A percentile compares a stretch with the other conserved stretches of the same genome.
phyloP scores from a whole-genome alignment of 1,284 basidiomycete species.

The Fomitopsis pinicola region DNA sequence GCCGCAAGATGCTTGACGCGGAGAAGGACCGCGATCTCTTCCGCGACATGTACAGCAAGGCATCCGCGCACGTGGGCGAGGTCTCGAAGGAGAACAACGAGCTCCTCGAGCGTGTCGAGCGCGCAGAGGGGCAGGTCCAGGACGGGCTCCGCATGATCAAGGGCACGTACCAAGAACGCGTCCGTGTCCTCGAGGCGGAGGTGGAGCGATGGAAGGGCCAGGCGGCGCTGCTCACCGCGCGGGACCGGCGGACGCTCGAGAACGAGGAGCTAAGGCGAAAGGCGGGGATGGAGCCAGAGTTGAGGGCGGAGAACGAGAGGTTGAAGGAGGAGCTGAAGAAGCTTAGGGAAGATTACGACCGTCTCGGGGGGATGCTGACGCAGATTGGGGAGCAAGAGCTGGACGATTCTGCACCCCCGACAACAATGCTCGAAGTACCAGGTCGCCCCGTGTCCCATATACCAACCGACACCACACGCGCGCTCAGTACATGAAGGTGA shows the following conservation, averaged over 20 bases:
- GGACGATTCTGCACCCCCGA: constrained; percentile 7
- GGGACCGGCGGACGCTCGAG: constrained; percentile 41
- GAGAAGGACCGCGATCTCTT: constrained; percentile 24
- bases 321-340: constrained; percentile 19
- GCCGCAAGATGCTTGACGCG: constrained; percentile 17
- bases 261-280: constrained; percentile 53
- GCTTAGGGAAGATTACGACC: constrained; percentile 19
- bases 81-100: constrained; percentile 43
- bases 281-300: constrained; percentile 48
- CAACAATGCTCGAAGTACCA: background rate
- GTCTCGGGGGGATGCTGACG: constrained; percentile 18
- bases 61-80: constrained; percentile 19
- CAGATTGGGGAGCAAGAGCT: constrained; percentile 19
- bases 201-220: constrained; percentile 39
- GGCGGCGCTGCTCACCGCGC: constrained; percentile 45
- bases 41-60: constrained; percentile 19
- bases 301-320: constrained; percentile 23
- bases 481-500: background rate
- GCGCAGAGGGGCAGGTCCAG: constrained; percentile 48
- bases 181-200: constrained; percentile 46
- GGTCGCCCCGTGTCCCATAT: background rate
- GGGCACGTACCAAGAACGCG: constrained; percentile 40
- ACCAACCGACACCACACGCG: background rate
- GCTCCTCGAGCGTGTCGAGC: constrained; percentile 42
- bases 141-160: constrained; percentile 46